Evolutionary conservation across 805 yeast genomes (phyloP).

Genomic region (Saccharomycopsis microspora): DNA sequence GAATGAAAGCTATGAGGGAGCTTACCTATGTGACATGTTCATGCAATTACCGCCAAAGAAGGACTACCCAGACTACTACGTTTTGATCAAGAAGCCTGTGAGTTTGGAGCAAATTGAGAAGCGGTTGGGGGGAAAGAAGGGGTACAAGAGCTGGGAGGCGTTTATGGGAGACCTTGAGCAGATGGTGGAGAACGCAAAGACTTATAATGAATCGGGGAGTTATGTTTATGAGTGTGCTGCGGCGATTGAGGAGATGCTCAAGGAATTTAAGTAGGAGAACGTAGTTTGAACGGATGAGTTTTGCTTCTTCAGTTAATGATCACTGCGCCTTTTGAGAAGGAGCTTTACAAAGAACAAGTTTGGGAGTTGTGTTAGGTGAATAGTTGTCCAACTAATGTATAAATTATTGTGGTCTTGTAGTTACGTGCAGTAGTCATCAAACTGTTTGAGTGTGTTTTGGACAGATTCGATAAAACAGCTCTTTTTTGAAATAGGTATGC

Average conservation of each 20-base stretch:
- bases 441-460: too few relatives aligned
- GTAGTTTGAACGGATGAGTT: neutral
- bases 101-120: slow-evolving; percentile 52
- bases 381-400: too few relatives aligned
- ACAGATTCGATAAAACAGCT: too few relatives aligned
- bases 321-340: too few relatives aligned
- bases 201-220: slow-evolving; percentile 59
- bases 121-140: slow-evolving; percentile 33
- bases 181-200: slow-evolving; percentile 60
- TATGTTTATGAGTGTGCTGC: slow-evolving; percentile 50
- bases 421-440: too few relatives aligned
- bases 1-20: slow-evolving; percentile 31
- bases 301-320: too few relatives aligned
- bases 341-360: too few relatives aligned
- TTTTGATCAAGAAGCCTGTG: slow-evolving; percentile 47
- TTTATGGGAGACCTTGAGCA: slow-evolving; percentile 37
- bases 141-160: slow-evolving; percentile 30
- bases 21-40: slow-evolving; percentile 38
- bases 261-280: neutral
- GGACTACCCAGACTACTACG: slow-evolving; percentile 79
- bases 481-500: too few relatives aligned
- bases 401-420: too few relatives aligned
- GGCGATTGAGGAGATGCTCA: slow-evolving; percentile 33
- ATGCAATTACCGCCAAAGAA: slow-evolving; percentile 59
- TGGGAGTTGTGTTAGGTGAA: too few relatives aligned